Evolutionary conservation across 2,329 filamentous ascomycete genomes (phyloP).

Genomic region (Epichloe glyceriae): DNA sequence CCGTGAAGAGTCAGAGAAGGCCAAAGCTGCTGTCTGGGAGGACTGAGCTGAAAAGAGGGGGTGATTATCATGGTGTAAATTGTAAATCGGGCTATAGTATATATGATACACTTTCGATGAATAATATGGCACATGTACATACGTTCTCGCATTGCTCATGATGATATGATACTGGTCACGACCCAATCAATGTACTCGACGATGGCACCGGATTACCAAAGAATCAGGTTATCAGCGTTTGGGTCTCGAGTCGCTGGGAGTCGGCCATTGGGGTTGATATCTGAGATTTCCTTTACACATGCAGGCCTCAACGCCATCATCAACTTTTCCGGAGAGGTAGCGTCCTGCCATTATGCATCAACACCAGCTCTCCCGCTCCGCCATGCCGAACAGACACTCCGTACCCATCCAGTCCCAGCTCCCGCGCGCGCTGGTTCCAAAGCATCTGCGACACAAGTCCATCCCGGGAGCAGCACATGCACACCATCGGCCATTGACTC

Average conservation of each 20-base stretch:
- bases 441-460: slow-evolving; percentile 54
- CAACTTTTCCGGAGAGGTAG: slow-evolving; percentile 8
- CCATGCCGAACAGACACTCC: slow-evolving; percentile 35
- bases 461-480: slow-evolving; percentile 44
- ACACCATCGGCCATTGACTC: slow-evolving; percentile 60
- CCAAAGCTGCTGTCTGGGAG: slow-evolving; percentile 82
- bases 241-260: slow-evolving; percentile 20
- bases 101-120: slow-evolving; percentile 11
- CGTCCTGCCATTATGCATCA: slow-evolving; percentile 37
- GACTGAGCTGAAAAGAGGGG: slow-evolving; percentile 34
- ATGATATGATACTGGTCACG: slow-evolving; percentile 8
- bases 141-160: no score
- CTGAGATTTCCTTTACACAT: neutral
- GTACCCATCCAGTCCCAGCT: slow-evolving; percentile 48
- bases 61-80: neutral
- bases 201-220: slow-evolving; percentile 18
- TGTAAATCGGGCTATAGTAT: neutral
- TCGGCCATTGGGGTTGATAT: no score
- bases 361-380: slow-evolving; percentile 24
- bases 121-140: no score
- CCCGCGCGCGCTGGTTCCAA: slow-evolving; percentile 55
- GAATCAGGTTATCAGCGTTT: slow-evolving; percentile 16
- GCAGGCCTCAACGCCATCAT: neutral
- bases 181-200: slow-evolving; percentile 17
- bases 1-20: slow-evolving; percentile 55